phyloP scores from a whole-genome alignment of 2,329 filamentous ascomycete species.

The Canariomyces notabilis region DNA sequence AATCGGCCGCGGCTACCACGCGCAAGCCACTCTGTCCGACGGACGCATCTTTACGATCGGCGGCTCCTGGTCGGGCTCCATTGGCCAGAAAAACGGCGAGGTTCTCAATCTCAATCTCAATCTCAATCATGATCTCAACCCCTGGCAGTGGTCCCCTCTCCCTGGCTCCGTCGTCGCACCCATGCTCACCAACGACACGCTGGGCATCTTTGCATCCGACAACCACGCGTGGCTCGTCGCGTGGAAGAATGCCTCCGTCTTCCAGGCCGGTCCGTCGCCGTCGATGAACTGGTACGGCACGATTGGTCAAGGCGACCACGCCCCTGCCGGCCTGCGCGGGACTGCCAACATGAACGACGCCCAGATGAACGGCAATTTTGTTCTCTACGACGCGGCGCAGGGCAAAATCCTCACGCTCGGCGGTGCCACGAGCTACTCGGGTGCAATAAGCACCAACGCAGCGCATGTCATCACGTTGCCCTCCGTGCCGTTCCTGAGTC shows the following conservation, averaged over 20 bases:
- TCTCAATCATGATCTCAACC: too few species aligned
- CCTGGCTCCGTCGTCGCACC: too few species aligned
- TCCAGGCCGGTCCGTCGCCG: conserved; percentile 47
- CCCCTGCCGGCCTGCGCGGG: conserved; percentile 37
- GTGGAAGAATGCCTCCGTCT: conserved; percentile 43
- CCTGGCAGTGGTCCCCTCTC: too few species aligned
- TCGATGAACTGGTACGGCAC: conserved; percentile 51
- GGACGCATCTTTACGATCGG: too few species aligned
- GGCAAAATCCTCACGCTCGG: conserved; percentile 49
- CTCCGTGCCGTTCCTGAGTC: conserved; percentile 19
- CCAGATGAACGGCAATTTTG: conserved; percentile 46
- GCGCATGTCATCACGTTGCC: conserved; percentile 46
- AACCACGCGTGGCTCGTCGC: too few species aligned
- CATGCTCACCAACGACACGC: too few species aligned
- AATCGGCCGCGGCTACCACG: too few species aligned
- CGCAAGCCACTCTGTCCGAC: too few species aligned
- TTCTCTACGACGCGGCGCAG: conserved; percentile 46
- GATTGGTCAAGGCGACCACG: conserved; percentile 34
- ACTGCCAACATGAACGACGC: conserved; percentile 40
- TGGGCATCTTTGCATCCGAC: too few species aligned
- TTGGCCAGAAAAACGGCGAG: too few species aligned
- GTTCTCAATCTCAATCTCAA: too few species aligned
- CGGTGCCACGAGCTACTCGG: conserved; percentile 40
- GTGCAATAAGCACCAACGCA: conserved; percentile 34
- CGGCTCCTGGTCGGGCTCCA: too few species aligned